These are phyloP conservation scores for Pyronema omphalodes DNA, from an alignment of 495 filamentous ascomycete genomes.

Conservation along the genomic window DNA sequence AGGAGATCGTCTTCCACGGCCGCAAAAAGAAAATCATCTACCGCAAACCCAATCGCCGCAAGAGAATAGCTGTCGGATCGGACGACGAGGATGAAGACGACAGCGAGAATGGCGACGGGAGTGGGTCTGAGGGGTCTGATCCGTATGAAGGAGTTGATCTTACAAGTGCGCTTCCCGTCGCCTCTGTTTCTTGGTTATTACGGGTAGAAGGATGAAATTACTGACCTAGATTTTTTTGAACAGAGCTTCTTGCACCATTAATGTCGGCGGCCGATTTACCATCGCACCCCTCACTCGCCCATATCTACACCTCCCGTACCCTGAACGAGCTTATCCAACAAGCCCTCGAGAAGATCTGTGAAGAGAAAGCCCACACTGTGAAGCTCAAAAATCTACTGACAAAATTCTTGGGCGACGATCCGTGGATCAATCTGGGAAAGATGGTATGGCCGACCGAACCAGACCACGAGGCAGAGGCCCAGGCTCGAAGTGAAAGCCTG, in stretches of 20 bases:
- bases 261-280: conserved; percentile 73
- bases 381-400: conserved; percentile 23
- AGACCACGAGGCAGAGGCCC: conserved; percentile 15
- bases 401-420: conserved; percentile 23
- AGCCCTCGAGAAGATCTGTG: conserved; percentile 31
- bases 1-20: conserved; percentile 73
- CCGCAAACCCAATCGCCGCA: conserved; percentile 45
- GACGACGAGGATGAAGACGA: conserved; percentile 67
- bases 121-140: conserved; percentile 54
- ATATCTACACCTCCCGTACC: conserved; percentile 61
- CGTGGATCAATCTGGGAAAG: conserved; percentile 21
- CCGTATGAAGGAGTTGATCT: conserved; percentile 65
- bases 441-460: conserved; percentile 17
- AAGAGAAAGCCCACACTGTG: conserved; percentile 22
- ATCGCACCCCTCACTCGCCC: conserved; percentile 63
- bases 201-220: background rate
- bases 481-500: conserved; percentile 15
- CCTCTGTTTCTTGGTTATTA: background rate
- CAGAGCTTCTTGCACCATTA: conserved; percentile 73
- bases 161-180: conserved; percentile 41
- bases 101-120: conserved; percentile 57
- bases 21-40: conserved; percentile 68
- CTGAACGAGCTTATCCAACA: conserved; percentile 62
- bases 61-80: conserved; percentile 29
- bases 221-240: background rate